Conservation (phyloP, 169 alveolate genomes). For the Babesia bigemina region DNA sequence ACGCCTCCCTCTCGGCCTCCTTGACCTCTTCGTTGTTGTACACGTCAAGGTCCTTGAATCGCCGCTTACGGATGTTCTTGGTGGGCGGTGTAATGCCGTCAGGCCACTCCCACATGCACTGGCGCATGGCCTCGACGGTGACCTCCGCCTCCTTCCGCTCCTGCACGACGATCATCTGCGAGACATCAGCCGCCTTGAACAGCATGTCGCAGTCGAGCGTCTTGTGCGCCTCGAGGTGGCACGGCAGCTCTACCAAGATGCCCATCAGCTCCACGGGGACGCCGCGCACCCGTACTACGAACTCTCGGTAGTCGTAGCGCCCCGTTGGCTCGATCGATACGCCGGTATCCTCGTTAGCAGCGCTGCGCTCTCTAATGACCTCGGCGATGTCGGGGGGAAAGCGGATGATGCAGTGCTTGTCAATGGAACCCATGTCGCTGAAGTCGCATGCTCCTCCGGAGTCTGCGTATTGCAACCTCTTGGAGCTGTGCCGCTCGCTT, state of each 20-base stretch:
- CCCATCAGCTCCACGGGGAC: constrained; percentile 65
- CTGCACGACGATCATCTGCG: constrained; percentile 76
- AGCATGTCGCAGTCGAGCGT: constrained; percentile 82
- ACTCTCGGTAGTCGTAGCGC: constrained; percentile 65
- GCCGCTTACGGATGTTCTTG: constrained; percentile 77
- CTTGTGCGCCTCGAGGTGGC: constrained; percentile 83
- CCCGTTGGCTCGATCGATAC: constrained; percentile 58
- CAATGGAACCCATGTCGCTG: constrained; percentile 60
- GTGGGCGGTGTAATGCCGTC: constrained; percentile 85
- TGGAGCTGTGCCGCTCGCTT: constrained; percentile 46
- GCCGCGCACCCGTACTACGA: constrained; percentile 42
- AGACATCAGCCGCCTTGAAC: constrained; percentile 81
- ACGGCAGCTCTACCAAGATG: constrained; percentile 82
- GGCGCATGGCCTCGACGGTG: constrained; percentile 62
- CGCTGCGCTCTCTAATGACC: constrained; percentile 5
- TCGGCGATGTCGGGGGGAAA: constrained; percentile 55
- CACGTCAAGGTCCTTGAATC: constrained; percentile 77
- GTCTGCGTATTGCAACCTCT: constrained; percentile 45
- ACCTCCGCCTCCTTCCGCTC: constrained; percentile 66
- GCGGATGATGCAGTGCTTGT: constrained; percentile 62
- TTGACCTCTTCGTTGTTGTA: constrained; percentile 79
- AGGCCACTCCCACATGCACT: constrained; percentile 86
- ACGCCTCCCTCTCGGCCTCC: constrained; percentile 80
- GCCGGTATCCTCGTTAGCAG: constrained; percentile 44
- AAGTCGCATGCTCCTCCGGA: constrained; percentile 24